A percentile compares a stretch with the other conserved stretches of the same genome.
Conservation (phyloP, 169 alveolate species). For the Cryptosporidium viatorum region DNA sequence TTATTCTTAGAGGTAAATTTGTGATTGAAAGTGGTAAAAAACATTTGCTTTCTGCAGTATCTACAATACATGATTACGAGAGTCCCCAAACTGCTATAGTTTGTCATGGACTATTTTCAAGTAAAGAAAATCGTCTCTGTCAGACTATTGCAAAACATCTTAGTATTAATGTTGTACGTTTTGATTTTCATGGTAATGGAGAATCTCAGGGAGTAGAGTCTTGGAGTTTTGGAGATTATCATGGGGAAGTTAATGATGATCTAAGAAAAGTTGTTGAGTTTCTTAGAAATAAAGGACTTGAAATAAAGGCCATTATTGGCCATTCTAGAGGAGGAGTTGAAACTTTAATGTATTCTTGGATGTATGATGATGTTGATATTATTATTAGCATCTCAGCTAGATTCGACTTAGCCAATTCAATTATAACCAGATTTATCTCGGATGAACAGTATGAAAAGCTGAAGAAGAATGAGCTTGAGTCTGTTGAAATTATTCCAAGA, state of each 20-base stretch:
- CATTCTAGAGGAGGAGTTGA: conserved; percentile 81
- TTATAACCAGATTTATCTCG: conserved; percentile 29
- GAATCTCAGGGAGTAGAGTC: conserved; percentile 78
- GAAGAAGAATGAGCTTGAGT: conserved; percentile 39
- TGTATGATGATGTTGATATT: conserved; percentile 77
- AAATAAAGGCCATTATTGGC: conserved; percentile 74
- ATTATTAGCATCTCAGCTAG: conserved; percentile 78
- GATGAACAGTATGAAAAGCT: conserved; percentile 12
- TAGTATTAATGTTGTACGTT: conserved; percentile 74
- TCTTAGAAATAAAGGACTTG: conserved; percentile 57
- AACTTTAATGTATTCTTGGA: conserved; percentile 77
- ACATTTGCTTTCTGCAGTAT: conserved; percentile 55
- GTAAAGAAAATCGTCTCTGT: conserved; percentile 71
- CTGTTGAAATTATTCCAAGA: conserved; percentile 61
- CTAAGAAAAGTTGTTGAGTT: conserved; percentile 71
- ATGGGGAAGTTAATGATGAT: conserved; percentile 76
- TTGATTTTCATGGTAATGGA: conserved; percentile 81
- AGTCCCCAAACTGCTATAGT: conserved; percentile 53
- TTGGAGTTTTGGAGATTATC: conserved; percentile 79
- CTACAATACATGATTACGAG: conserved; percentile 43
- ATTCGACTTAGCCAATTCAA: conserved; percentile 75
- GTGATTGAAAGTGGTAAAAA: conserved; percentile 26
- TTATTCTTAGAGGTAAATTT: conserved; percentile 35
- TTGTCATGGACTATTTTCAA: conserved; percentile 64
- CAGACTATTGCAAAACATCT: conserved; percentile 72